phyloP scores from a whole-genome alignment of 306 rosid species.

The Citrullus amarus region DNA sequence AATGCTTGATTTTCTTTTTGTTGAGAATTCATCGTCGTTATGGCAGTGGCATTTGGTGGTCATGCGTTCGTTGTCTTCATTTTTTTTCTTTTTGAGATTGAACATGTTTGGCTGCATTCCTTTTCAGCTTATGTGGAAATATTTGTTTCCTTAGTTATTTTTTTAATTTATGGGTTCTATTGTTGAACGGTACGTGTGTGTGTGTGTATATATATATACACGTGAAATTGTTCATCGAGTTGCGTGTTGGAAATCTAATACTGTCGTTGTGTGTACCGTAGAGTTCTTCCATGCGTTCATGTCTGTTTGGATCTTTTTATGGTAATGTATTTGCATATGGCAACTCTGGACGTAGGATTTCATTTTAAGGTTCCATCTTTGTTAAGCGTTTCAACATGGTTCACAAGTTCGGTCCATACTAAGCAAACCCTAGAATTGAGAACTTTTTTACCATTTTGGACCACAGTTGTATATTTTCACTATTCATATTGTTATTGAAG shows the following conservation, averaged over 20 bases:
- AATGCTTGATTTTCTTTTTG: not conserved
- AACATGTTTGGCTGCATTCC: not conserved
- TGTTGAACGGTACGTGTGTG: not conserved
- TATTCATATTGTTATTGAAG: not conserved
- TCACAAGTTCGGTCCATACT: not conserved
- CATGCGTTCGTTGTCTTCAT: not conserved
- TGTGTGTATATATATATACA: not conserved
- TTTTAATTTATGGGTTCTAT: not conserved
- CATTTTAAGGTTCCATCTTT: not conserved
- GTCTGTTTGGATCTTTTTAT: not conserved
- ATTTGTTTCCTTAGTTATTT: not conserved
- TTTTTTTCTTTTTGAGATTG: not conserved
- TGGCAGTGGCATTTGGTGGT: not conserved
- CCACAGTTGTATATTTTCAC: not conserved
- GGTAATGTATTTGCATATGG: not conserved
- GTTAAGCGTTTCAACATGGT: not conserved
- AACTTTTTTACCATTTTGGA: not conserved
- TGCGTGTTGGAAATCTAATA: not conserved
- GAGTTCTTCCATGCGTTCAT: not conserved
- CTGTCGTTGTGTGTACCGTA: not conserved
- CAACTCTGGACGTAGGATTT: not conserved
- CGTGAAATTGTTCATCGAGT: not conserved
- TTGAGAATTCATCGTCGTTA: conserved; percentile 7
- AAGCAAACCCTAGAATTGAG: not conserved
- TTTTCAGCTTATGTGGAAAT: not conserved